Percentiles rank a stretch among this genome's conserved stretches.
phyloP scores from a whole-genome alignment of 192 early-diverging fungal species.

The Rhizophagus clarus region DNA sequence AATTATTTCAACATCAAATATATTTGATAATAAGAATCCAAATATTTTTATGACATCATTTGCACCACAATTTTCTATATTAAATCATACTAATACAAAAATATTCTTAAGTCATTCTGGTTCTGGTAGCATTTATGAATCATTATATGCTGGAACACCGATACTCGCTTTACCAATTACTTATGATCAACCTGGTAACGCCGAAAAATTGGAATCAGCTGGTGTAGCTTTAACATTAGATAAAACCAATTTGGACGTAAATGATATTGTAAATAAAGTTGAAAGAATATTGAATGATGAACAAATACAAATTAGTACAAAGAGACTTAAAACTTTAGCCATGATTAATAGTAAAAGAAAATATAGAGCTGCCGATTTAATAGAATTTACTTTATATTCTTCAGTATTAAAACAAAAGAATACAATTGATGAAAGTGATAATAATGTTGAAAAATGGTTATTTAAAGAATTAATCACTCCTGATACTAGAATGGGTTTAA shows the following conservation, averaged over 20 bases:
- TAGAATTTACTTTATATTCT: not conserved
- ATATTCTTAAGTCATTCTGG: conserved; percentile 41
- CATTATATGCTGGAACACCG: conserved; percentile 31
- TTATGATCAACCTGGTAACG: conserved; percentile 36
- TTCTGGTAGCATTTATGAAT: conserved; percentile 34
- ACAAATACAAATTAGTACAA: not conserved
- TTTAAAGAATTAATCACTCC: conserved; percentile 2
- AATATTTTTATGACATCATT: conserved; percentile 24
- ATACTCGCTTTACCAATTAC: conserved; percentile 36
- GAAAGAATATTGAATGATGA: not conserved
- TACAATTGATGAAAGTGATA: no score
- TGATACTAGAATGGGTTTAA: conserved; percentile 15
- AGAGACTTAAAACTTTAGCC: not conserved
- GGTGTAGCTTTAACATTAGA: not conserved
- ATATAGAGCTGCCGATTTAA: conserved; percentile 19
- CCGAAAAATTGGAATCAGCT: not conserved
- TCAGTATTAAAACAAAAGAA: not conserved
- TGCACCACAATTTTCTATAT: conserved; percentile 39
- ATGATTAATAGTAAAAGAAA: conserved; percentile 28
- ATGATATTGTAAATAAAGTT: not conserved
- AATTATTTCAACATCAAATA: not conserved
- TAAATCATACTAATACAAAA: conserved; percentile 31
- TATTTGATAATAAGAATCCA: conserved; percentile 5
- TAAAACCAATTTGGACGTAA: not conserved
- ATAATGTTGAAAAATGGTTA: not conserved